A percentile compares a stretch with the other conserved stretches of the same genome.
These are phyloP conservation scores for Rossbeevera mucosa DNA, from an alignment of 768 basidiomycete species.

Conservation along the genomic window DNA sequence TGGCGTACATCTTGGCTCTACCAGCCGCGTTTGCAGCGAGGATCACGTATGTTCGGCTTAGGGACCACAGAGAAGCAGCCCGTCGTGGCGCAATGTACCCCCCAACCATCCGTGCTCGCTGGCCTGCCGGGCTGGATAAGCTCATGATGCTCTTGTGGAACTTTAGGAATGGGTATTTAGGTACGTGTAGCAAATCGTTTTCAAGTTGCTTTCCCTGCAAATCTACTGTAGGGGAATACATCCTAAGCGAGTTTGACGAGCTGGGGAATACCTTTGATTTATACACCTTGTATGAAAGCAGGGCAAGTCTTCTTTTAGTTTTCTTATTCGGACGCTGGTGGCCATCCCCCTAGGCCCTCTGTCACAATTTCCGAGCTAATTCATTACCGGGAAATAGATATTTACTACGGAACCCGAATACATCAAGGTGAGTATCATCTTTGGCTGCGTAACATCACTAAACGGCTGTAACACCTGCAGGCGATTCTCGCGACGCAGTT, in stretches of 20 bases:
- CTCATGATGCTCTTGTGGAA: conserved; percentile 36
- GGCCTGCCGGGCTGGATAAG: conserved; percentile 44
- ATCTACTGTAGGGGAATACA: not conserved
- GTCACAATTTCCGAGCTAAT: not conserved
- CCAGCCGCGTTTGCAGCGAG: conserved; percentile 18
- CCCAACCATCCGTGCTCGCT: conserved; percentile 35
- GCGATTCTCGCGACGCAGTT: conserved; percentile 37
- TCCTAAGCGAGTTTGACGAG: not conserved
- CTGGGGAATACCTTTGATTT: conserved; percentile 24
- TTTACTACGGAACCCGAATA: conserved; percentile 37
- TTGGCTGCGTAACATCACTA: not conserved
- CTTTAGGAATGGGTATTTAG: conserved; percentile 45
- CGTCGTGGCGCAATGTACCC: conserved; percentile 44
- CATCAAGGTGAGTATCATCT: conserved; percentile 23
- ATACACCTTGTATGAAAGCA: conserved; percentile 25
- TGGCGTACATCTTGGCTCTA: conserved; percentile 23
- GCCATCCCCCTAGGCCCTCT: not conserved
- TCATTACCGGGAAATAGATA: conserved; percentile 22
- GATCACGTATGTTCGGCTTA: conserved; percentile 42
- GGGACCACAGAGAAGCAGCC: conserved; percentile 40
- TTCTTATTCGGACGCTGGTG: not conserved
- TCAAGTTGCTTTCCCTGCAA: not conserved
- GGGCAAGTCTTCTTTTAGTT: conserved; percentile 12
- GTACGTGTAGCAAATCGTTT: conserved; percentile 24
- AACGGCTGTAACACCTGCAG: conserved; percentile 16